Percentiles rank a stretch among this genome's conserved stretches.
Evolutionary conservation across 2,329 filamentous ascomycete genomes (phyloP).

Genomic region (Chrysoporthe deuterocubensis): DNA sequence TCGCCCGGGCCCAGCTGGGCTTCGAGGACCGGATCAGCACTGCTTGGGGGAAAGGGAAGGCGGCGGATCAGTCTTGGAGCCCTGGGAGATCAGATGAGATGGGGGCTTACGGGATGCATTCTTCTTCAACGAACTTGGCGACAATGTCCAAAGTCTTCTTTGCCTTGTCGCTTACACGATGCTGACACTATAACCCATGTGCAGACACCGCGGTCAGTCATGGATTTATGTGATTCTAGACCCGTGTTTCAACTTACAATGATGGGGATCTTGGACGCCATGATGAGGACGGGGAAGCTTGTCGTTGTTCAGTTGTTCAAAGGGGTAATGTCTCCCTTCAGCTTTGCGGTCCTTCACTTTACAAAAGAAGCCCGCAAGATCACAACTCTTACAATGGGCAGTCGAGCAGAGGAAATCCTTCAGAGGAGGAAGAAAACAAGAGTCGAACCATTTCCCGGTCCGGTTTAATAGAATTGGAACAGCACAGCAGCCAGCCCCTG

Average conservation of each 20-base stretch:
- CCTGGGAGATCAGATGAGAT: background rate
- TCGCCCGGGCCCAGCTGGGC: constrained; percentile 80
- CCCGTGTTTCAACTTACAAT: constrained; percentile 30
- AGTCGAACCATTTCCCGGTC: constrained; percentile 3
- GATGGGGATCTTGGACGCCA: constrained; percentile 34
- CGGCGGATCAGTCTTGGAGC: constrained; percentile 15
- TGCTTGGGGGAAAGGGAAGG: constrained; percentile 35
- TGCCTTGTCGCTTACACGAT: constrained; percentile 79
- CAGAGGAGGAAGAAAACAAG: background rate
- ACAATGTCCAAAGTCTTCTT: constrained; percentile 85
- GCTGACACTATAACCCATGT: constrained; percentile 43
- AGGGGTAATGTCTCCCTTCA: background rate
- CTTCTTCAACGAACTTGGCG: constrained; percentile 95
- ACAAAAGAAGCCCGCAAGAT: background rate
- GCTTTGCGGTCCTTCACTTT: background rate
- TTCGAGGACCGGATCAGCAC: constrained; percentile 77
- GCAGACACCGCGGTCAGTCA: constrained; percentile 24
- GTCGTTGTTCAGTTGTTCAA: background rate
- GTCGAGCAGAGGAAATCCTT: background rate
- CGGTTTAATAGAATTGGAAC: background rate
- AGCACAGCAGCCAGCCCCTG: constrained; percentile 6
- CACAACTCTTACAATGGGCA: background rate
- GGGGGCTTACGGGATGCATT: constrained; percentile 75
- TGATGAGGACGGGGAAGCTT: constrained; percentile 19
- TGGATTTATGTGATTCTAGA: background rate